phyloP scores from a whole-genome alignment of 306 rosid genomes.

The Astragalus membranaceus region DNA sequence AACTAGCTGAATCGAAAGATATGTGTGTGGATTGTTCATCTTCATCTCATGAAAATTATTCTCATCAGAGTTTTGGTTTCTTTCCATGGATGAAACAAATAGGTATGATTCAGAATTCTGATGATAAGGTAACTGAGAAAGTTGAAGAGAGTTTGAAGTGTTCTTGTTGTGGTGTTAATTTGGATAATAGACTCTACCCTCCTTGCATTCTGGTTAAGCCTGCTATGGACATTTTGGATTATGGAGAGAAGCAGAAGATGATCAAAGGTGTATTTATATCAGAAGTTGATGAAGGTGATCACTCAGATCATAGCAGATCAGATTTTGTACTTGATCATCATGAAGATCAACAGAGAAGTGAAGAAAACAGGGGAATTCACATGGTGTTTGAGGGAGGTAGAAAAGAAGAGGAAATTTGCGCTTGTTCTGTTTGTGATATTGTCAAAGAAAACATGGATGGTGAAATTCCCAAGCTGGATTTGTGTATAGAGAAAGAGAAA shows the following conservation, averaged over 20 bases:
- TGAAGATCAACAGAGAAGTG: conserved; percentile 33
- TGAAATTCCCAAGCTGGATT: conserved; percentile 31
- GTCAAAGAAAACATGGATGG: conserved; percentile 36
- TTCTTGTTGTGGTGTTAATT: conserved; percentile 71
- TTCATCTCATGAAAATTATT: conserved; percentile 34
- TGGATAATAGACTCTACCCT: conserved; percentile 46
- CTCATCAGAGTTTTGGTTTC: conserved; percentile 35
- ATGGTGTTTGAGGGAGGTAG: conserved; percentile 38
- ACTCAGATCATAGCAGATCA: conserved; percentile 51
- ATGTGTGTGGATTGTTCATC: conserved; percentile 86
- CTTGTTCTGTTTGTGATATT: conserved; percentile 52
- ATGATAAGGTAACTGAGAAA: conserved; percentile 27
- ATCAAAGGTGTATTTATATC: conserved; percentile 29
- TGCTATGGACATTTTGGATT: conserved; percentile 55
- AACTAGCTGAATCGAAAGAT: conserved; percentile 49
- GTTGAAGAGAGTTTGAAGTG: conserved; percentile 43
- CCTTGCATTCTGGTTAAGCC: conserved; percentile 71
- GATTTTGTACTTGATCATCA: conserved; percentile 34
- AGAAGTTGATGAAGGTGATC: conserved; percentile 36
- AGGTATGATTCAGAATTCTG: conserved; percentile 33
- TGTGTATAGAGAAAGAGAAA: conserved; percentile 25
- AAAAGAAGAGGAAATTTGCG: conserved; percentile 38
- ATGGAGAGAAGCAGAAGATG: conserved; percentile 42
- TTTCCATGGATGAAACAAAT: conserved; percentile 68
- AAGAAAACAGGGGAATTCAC: conserved; percentile 37